Evolutionary conservation across 23 red algal genomes (phyloP), one percentile per base, ranked within the genome.

Genomic region (Pyropia yezoensis): DNA sequence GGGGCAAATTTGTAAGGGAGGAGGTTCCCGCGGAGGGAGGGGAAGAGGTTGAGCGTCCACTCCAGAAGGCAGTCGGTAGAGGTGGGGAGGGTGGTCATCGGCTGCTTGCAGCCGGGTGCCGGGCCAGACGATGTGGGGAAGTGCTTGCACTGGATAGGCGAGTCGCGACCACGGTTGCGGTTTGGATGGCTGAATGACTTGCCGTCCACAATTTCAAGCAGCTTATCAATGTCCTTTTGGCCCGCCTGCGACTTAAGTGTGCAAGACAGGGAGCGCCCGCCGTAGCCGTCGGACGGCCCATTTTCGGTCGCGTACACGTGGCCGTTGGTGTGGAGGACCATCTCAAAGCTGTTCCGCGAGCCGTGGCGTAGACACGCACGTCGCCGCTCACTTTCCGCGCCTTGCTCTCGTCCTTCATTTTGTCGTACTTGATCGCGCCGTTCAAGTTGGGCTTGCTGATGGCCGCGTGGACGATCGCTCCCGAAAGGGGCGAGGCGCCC

Each of bases 291-390:
- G 16, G 75, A 76, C 5, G 69, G 71, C 18, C 82, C 82, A 58
- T 87, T 87, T 21, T 87, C 82, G 22, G 70, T 75, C 14, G 82
- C 82, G 33, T 87, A 87, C 12, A 76, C 56, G 19, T 77, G 69
- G 18, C 82, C 82, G 24, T 77, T 87, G 28, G 70, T 76, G 69
- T 87, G 82, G 3, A 49, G 56, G 17, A 87, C 61, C 17, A 50
- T 54, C 12, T 24, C 62, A 54, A 70, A 76, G 21, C 64, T 70
- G 64, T 87, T 87, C 23, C 82, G 62, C 25, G 76, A 54, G 49
- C 82, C 0, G 70, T 63, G 15, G 71, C 33, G 51, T 60, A 64
- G 16, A 76, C 57, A 21, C 27, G 59, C 21, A 87, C 82, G 50
- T 87, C 70, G 17, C 82, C 82, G 18, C 62, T 39, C 45, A 76